Conservation (phyloP, 2,329 filamentous ascomycete genomes). For the Cadophora sp. region DNA sequence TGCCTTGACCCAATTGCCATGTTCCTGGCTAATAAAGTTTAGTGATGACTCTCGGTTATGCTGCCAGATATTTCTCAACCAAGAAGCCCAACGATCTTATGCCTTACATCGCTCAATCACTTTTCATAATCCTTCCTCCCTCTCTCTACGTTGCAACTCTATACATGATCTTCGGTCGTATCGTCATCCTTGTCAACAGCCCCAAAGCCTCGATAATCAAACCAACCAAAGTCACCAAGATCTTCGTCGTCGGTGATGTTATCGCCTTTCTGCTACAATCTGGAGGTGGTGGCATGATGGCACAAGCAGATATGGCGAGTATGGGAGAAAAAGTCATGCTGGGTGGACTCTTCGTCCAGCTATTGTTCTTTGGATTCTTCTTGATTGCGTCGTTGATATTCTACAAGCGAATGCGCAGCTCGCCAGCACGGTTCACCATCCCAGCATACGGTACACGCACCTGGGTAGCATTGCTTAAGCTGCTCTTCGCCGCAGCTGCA, state of each 20-base stretch:
- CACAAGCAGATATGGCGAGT: conserved; percentile 24
- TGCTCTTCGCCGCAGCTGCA: conserved; percentile 49
- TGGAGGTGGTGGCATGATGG: conserved; percentile 38
- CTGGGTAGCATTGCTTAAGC: conserved; percentile 47
- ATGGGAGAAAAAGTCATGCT: conserved; percentile 52
- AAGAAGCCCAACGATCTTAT: conserved; percentile 43
- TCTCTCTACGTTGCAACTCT: conserved; percentile 45
- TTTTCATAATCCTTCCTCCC: conserved; percentile 43
- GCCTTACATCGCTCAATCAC: conserved; percentile 41
- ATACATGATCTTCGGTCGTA: conserved; percentile 44
- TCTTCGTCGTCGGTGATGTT: conserved; percentile 63
- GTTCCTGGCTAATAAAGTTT: neutral
- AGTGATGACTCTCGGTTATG: conserved; percentile 39
- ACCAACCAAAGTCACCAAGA: conserved; percentile 56
- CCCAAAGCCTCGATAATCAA: conserved; percentile 47
- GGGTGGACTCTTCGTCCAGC: conserved; percentile 54
- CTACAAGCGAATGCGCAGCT: conserved; percentile 47
- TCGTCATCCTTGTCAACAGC: conserved; percentile 36
- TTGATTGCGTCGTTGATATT: conserved; percentile 52
- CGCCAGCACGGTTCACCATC: conserved; percentile 19
- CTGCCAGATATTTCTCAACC: conserved; percentile 31
- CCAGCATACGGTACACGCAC: conserved; percentile 26
- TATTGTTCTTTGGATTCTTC: conserved; percentile 57
- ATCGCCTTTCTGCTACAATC: conserved; percentile 59
- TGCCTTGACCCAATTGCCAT: neutral